Percentiles rank a stretch among this genome's conserved stretches.
These are phyloP conservation scores for Trametes punicea DNA, from an alignment of 768 basidiomycete genomes.

Conservation along the genomic window DNA sequence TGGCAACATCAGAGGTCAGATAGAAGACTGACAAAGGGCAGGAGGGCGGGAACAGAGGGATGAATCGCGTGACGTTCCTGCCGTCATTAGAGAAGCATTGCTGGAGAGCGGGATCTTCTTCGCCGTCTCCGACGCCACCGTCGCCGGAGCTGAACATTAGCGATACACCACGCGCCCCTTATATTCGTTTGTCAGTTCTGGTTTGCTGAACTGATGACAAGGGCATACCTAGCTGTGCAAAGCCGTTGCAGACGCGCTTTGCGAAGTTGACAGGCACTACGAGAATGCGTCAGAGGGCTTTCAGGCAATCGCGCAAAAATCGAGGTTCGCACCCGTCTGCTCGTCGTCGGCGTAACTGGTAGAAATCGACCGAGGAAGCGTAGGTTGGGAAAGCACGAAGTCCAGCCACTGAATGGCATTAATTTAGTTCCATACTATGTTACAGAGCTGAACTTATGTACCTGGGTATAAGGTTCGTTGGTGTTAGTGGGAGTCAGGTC, in stretches of 20 bases:
- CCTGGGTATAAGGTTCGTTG: constrained; percentile 49
- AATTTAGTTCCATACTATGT: neutral
- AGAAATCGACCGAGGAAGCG: constrained; percentile 58
- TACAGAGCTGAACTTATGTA: constrained; percentile 9
- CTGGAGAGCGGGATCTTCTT: constrained; percentile 49
- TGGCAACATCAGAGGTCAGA: neutral
- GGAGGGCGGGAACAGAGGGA: constrained; percentile 54
- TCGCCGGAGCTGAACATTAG: constrained; percentile 67
- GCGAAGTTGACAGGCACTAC: constrained; percentile 59
- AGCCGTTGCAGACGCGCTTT: constrained; percentile 50
- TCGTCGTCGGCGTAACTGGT: constrained; percentile 75
- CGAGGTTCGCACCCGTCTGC: constrained; percentile 48
- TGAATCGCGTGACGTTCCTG: constrained; percentile 48
- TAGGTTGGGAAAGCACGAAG: constrained; percentile 44
- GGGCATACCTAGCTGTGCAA: constrained; percentile 60
- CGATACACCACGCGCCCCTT: constrained; percentile 64
- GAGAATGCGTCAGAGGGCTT: constrained; percentile 14
- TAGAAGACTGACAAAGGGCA: constrained; percentile 37
- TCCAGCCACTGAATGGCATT: constrained; percentile 52
- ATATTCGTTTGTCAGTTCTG: neutral
- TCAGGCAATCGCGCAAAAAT: constrained; percentile 44
- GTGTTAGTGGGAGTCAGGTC: constrained; percentile 34
- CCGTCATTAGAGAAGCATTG: constrained; percentile 60
- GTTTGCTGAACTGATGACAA: neutral
- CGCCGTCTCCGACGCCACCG: constrained; percentile 62